These are phyloP conservation scores for Gossypium ekmanianum DNA, from an alignment of 345 rosid genomes.

Conservation along the genomic window DNA sequence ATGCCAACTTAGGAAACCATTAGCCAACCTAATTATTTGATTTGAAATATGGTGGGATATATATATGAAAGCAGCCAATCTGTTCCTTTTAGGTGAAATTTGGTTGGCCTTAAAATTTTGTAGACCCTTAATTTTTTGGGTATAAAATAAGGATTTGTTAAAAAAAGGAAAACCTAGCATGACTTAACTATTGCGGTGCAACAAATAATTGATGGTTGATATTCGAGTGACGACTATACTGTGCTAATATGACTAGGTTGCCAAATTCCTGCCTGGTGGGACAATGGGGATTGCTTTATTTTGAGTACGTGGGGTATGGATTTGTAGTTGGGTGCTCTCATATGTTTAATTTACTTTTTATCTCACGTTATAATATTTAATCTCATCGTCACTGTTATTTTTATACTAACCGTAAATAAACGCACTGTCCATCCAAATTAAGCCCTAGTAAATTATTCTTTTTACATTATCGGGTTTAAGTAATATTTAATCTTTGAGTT, in stretches of 20 bases:
- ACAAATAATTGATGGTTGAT: slow-evolving; percentile 7
- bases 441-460: too few relatives aligned
- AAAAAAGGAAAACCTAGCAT: neutral
- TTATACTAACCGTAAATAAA: accelerated
- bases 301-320: accelerated
- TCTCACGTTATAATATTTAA: accelerated
- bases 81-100: neutral
- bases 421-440: accelerated
- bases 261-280: neutral
- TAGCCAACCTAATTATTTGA: neutral
- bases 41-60: neutral
- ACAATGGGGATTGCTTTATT: neutral
- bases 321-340: accelerated
- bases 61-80: neutral
- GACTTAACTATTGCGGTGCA: neutral
- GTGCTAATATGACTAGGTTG: neutral
- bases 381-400: accelerated
- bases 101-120: neutral
- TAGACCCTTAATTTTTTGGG: neutral
- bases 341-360: too few relatives aligned
- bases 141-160: neutral
- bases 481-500: too few relatives aligned
- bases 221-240: neutral
- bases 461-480: too few relatives aligned
- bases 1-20: neutral